Evolutionary conservation across 192 early-diverging fungal genomes (phyloP).

Genomic region (Coemansia sp.): DNA sequence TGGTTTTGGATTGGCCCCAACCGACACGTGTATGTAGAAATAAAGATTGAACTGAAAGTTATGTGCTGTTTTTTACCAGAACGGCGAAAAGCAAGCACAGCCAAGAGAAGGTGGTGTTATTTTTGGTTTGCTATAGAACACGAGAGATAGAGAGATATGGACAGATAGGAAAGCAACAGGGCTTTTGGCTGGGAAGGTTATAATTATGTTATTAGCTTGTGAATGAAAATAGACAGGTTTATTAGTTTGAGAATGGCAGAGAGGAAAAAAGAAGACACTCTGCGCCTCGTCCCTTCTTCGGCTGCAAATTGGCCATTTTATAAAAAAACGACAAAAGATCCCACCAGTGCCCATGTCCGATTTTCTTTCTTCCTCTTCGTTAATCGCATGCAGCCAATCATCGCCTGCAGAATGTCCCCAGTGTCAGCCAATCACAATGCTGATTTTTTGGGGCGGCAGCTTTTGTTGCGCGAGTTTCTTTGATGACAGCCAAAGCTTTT

Average conservation of each 20-base stretch:
- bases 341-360: constrained; percentile 4
- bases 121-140: background rate
- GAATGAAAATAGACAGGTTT: constrained; percentile 2
- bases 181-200: background rate
- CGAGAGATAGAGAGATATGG: too few species aligned
- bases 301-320: constrained; percentile 14
- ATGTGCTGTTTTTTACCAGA: too few species aligned
- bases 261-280: constrained; percentile 18
- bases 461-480: constrained; percentile 23
- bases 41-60: too few species aligned
- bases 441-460: constrained; percentile 36
- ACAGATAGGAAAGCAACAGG: constrained; percentile 7
- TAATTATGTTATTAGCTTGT: constrained; percentile 1
- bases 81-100: too few species aligned
- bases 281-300: constrained; percentile 1
- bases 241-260: constrained; percentile 8
- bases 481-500: background rate
- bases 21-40: too few species aligned
- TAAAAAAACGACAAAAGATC: constrained; percentile 11
- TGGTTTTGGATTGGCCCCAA: background rate
- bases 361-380: constrained; percentile 12
- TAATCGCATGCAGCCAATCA: constrained; percentile 34
- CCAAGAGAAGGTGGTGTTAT: background rate
- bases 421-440: constrained; percentile 24
- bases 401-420: constrained; percentile 23